Evolutionary conservation across 208 protist species (phyloP).

Genomic region (Trichomonas vaginalis): DNA sequence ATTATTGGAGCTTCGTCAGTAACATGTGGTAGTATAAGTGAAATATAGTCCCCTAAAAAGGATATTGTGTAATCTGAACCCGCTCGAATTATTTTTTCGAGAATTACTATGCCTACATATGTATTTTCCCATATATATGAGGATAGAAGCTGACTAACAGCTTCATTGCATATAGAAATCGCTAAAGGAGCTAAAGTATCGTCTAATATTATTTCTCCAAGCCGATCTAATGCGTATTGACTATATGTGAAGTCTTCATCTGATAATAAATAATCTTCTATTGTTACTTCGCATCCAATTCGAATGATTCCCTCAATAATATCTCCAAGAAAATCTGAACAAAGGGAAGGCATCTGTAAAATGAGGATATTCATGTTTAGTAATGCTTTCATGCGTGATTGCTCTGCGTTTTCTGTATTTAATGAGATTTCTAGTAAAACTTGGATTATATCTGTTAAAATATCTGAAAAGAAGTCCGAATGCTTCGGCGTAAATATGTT

Average conservation of each 20-base stretch:
- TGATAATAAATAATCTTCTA: not conserved
- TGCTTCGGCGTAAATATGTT: not conserved
- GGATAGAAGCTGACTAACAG: not conserved
- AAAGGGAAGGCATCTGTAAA: not conserved
- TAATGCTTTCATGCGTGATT: not conserved
- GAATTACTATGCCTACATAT: not conserved
- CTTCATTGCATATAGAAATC: not conserved
- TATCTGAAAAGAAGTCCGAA: not conserved
- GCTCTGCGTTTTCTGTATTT: not conserved
- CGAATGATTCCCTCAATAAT: not conserved
- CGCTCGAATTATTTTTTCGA: not conserved
- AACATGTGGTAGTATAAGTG: not conserved
- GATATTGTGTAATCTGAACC: not conserved
- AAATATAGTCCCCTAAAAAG: not conserved
- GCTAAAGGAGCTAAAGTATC: not conserved
- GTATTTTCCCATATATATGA: not conserved
- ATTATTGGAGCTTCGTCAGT: not conserved
- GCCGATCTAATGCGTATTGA: not conserved
- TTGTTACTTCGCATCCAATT: not conserved
- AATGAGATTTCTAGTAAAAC: not conserved
- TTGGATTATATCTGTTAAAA: not conserved
- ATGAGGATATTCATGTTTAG: not conserved
- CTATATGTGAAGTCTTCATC: not conserved
- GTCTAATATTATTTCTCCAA: not conserved
- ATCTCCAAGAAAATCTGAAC: not conserved